Base-by-base conservation (phyloP, 768 basidiomycete species). In the Glaciozyma martinii region DNA sequence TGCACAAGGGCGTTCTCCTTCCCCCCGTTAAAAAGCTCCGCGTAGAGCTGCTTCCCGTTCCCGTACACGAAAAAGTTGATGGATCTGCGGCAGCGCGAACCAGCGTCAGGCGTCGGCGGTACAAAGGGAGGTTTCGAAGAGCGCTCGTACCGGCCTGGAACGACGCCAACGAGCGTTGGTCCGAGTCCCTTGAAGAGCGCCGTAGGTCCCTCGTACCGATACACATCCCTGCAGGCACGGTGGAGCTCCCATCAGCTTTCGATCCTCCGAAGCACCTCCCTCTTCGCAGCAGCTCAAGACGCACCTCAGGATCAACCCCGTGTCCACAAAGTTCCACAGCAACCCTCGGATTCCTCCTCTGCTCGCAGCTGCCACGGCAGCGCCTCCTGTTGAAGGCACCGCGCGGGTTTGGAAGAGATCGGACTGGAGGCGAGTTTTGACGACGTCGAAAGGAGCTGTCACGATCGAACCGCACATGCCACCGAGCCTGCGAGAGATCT, bases 31-130 rank as follows among this genome's bases (percentile, higher is more conserved):
- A 68, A 63, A 52, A 43, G 30, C 77, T 93, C 90, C 54, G 95
- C 92, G 58, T 95, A 88, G 62, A 94, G 77, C 53, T 86, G 87
- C 76, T 99, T 99, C 56, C 91, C 91, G 74, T 95, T 97, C 37
- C 94, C 95, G 71, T 99, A 99, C 25, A 89, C 87, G 81, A 89
- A 98, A 78, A 99, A 99, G 77, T 94, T 90, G 79, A 98, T 97
- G 5, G 93, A 92, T 58, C 78, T 78, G 66, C 15, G 10, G n/a
- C 23, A 42, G 37, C 18, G 2, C 25, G 8, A 13, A 54, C 9
- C 3, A 9, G 29, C 18, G 53, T 54, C 29, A 54, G 53, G 21
- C 13, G 40, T 62, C 32, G 33, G 21, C 27, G 53, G 30, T 21
- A 32, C 19, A 30, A 40, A 53, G 37, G 42, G 47, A n/a, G 44